phyloP scores from a whole-genome alignment of 129 eudicot genomes.

The Flaveria bidentis region DNA sequence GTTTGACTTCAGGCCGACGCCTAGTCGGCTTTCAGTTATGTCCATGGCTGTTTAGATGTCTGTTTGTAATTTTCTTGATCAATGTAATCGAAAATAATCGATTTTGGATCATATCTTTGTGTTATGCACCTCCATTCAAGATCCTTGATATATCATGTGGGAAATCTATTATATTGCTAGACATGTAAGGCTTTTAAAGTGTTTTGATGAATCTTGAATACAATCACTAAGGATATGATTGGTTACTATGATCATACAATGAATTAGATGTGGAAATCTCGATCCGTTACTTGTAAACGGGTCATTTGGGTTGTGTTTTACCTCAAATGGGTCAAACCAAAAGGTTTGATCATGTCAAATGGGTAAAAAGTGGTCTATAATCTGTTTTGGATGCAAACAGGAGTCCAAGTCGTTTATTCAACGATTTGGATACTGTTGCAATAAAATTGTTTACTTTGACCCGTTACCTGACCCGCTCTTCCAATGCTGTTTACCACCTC shows the following conservation, averaged over 20 bases:
- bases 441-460: slow-evolving; percentile 1
- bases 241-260: background rate
- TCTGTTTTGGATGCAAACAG: too few species aligned
- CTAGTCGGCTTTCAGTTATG: slow-evolving; percentile 66
- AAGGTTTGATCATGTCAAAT: background rate
- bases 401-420: too few species aligned
- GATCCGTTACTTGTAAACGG: background rate
- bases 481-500: too few species aligned
- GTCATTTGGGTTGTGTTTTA: background rate
- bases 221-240: too few species aligned
- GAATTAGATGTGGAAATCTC: background rate
- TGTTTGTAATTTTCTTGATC: slow-evolving; percentile 3
- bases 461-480: too few species aligned
- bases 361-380: background rate
- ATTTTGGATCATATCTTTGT: slow-evolving; percentile 7
- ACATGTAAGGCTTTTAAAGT: background rate
- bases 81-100: background rate
- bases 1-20: slow-evolving; percentile 70
- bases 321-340: background rate
- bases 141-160: background rate
- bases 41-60: slow-evolving; percentile 38
- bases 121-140: slow-evolving; percentile 12
- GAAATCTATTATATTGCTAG: background rate
- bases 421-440: too few species aligned
- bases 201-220: background rate